Evolutionary conservation across 495 filamentous ascomycete genomes (phyloP).

Genomic region (Tuber calosporum): DNA sequence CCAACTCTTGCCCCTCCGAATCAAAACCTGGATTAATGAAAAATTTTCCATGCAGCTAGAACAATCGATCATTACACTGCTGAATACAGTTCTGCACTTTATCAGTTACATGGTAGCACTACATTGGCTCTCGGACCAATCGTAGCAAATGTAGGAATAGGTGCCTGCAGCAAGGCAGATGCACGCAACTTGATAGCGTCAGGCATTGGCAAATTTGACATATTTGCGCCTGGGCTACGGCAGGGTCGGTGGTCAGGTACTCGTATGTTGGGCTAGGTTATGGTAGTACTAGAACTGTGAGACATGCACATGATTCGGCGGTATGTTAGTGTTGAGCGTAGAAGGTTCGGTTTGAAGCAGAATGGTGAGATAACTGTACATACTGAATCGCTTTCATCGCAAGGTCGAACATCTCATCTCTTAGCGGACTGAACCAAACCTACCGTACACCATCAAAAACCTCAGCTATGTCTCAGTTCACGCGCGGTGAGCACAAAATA

Average conservation of each 20-base stretch:
- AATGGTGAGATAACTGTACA: background rate
- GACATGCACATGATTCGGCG: background rate
- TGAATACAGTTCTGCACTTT: background rate
- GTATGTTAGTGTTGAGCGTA: too few relatives aligned
- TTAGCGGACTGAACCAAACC: background rate
- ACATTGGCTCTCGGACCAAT: background rate
- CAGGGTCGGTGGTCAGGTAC: background rate
- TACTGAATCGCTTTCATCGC: background rate
- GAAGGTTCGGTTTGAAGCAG: background rate
- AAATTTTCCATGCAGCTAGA: slow-evolving; percentile 1
- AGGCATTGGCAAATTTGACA: background rate
- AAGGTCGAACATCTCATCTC: background rate
- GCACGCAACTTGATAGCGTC: background rate
- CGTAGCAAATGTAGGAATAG: background rate
- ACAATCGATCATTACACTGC: background rate
- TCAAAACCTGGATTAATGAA: background rate
- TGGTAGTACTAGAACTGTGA: slow-evolving; percentile 1
- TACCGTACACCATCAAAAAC: background rate
- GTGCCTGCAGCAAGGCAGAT: background rate
- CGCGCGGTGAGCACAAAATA: background rate
- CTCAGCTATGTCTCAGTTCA: background rate
- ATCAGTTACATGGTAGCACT: background rate
- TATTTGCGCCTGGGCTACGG: background rate
- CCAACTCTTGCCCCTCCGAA: background rate
- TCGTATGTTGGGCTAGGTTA: background rate